Conservation (phyloP, 2,329 filamentous ascomycete species). For the Thelonectria olida region DNA sequence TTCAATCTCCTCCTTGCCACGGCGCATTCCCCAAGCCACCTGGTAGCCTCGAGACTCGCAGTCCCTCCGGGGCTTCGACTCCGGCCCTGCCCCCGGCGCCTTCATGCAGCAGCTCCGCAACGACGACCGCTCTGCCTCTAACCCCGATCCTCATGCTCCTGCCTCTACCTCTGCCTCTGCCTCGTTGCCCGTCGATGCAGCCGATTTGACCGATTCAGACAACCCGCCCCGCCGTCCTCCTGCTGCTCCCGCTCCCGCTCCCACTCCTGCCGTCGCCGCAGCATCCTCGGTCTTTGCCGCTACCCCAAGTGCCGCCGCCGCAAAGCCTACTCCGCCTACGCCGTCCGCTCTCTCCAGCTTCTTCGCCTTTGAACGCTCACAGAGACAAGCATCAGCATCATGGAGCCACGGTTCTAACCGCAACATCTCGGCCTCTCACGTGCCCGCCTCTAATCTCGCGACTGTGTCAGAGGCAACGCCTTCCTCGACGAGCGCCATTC, state of each 20-base stretch:
- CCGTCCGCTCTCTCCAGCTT: conserved; percentile 18
- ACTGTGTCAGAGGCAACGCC: conserved; percentile 14
- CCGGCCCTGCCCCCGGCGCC: conserved; percentile 38
- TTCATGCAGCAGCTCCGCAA: conserved; percentile 44
- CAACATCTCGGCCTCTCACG: conserved; percentile 29
- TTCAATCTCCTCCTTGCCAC: conserved; percentile 41
- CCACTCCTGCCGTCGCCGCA: conserved; percentile 9
- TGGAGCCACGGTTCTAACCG: conserved; percentile 35
- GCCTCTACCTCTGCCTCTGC: conserved; percentile 18
- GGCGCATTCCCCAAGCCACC: conserved; percentile 36
- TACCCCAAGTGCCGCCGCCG: conserved; percentile 14
- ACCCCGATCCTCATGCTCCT: conserved; percentile 33
- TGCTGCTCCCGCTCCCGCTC: conserved; percentile 18
- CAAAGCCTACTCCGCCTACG: conserved; percentile 3
- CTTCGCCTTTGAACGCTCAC: conserved; percentile 26
- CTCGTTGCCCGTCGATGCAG: conserved; percentile 13
- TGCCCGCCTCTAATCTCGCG: conserved; percentile 22
- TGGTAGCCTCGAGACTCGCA: conserved; percentile 37
- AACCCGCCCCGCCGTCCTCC: conserved; percentile 15
- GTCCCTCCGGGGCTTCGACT: conserved; percentile 41
- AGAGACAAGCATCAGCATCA: conserved; percentile 27
- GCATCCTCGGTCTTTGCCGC: background rate
- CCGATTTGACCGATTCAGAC: conserved; percentile 29
- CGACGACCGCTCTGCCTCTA: conserved; percentile 29
- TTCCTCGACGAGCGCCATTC: conserved; percentile 29